phyloP scores from a whole-genome alignment of 2,329 filamentous ascomycete species.

The Aureobasidium zeae region DNA sequence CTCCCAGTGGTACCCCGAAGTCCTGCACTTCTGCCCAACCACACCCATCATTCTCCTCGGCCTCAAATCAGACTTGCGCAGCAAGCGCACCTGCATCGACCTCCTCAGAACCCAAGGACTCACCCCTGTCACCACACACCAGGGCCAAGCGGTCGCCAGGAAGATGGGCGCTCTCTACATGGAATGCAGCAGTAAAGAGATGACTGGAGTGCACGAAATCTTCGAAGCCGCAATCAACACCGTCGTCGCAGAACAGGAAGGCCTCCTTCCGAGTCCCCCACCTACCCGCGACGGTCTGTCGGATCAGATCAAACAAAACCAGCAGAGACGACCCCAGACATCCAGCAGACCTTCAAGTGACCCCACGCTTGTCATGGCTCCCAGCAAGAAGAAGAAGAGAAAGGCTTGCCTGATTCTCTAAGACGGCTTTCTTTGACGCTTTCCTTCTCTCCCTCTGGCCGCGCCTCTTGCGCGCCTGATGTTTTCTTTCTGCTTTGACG shows the following conservation, averaged over 20 bases:
- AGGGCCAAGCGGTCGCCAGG: constrained; percentile 76
- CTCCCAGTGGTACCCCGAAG: constrained; percentile 91
- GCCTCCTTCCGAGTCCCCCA: constrained; percentile 21
- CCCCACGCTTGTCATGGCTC: constrained; percentile 22
- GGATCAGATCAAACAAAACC: constrained; percentile 26
- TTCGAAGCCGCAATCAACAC: constrained; percentile 87
- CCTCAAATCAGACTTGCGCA: constrained; percentile 90
- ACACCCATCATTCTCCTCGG: constrained; percentile 92
- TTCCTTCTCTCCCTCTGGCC: too few species aligned
- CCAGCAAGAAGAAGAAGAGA: constrained; percentile 65
- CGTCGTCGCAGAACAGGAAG: constrained; percentile 64
- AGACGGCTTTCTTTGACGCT: too few species aligned
- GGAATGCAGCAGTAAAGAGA: constrained; percentile 98
- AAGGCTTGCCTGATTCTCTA: constrained; percentile 71
- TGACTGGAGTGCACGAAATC: constrained; percentile 91
- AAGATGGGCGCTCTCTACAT: constrained; percentile 95
- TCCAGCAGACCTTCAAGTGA: constrained; percentile 23
- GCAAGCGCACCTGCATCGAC: constrained; percentile 94
- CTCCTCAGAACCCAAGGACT: constrained; percentile 97
- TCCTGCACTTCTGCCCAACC: constrained; percentile 96
- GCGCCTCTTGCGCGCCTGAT: too few species aligned
- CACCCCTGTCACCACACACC: constrained; percentile 85
- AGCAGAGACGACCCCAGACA: constrained; percentile 28
- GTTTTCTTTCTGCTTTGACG: too few species aligned
- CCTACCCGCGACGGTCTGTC: constrained; percentile 31